These are phyloP conservation scores for Metschnikowia noctiluminum DNA, from an alignment of 805 yeast species.

Conservation along the genomic window DNA sequence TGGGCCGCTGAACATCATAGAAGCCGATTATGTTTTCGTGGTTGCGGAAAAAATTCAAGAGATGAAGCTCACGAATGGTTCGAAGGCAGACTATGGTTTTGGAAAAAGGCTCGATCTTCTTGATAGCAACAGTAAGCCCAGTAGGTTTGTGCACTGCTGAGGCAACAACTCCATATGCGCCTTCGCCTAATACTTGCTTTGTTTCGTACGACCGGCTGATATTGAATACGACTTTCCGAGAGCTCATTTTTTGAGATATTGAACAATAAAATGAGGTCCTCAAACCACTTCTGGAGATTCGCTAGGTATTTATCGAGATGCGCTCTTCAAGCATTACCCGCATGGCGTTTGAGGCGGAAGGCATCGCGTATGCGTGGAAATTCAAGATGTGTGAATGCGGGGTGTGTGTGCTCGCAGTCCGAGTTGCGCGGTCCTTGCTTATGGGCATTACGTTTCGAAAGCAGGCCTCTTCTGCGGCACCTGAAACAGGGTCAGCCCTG, in stretches of 20 bases:
- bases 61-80: conserved; percentile 66
- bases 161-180: conserved; percentile 80
- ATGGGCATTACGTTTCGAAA: too few species aligned
- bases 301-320: conserved; percentile 3
- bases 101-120: conserved; percentile 70
- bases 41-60: conserved; percentile 57
- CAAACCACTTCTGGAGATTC: background rate
- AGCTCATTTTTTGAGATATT: background rate
- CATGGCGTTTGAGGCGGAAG: background rate
- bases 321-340: too few species aligned
- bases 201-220: conserved; percentile 61
- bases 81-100: conserved; percentile 64
- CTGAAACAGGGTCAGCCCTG: too few species aligned
- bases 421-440: conserved; percentile 1
- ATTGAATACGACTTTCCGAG: conserved; percentile 45
- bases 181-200: conserved; percentile 65
- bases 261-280: background rate
- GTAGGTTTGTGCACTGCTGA: conserved; percentile 63
- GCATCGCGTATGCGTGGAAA: conserved; percentile 3
- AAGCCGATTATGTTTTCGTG: conserved; percentile 74
- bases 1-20: conserved; percentile 64
- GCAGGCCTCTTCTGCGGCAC: too few species aligned
- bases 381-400: conserved; percentile 8
- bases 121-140: conserved; percentile 66
- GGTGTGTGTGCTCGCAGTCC: conserved; percentile 8